Conservation (phyloP, 192 early-diverging fungal species). For the Podila minutissima region DNA sequence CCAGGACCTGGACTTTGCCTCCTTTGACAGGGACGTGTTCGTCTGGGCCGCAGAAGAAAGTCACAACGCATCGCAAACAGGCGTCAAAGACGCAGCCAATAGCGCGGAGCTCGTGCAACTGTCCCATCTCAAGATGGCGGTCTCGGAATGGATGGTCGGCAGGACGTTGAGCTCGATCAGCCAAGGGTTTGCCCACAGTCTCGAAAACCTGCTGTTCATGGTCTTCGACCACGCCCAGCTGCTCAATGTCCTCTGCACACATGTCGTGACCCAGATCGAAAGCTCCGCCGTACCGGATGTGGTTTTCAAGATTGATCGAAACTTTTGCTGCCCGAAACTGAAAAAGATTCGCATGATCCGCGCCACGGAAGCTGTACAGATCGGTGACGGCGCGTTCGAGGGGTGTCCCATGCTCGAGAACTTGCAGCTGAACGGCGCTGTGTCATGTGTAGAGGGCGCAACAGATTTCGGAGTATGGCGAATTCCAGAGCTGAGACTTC, state of each 20-base stretch:
- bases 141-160: constrained; percentile 16
- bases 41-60: constrained; percentile 11
- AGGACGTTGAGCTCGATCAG: not conserved
- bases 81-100: not conserved
- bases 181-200: constrained; percentile 15
- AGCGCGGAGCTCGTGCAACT: constrained; percentile 5
- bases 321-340: not conserved
- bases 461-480: not conserved
- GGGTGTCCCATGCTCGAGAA: constrained; percentile 16
- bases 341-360: constrained; percentile 13
- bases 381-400: constrained; percentile 15
- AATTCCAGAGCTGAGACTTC: not conserved
- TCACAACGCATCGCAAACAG: not conserved
- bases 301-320: not conserved
- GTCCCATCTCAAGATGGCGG: not conserved
- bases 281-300: not conserved
- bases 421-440: not conserved
- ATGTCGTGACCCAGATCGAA: constrained; percentile 1
- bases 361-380: not conserved
- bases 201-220: constrained; percentile 11
- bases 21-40: constrained; percentile 23
- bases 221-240: constrained; percentile 17
- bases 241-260: not conserved
- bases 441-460: not conserved
- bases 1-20: constrained; percentile 8